Base-by-base conservation (phyloP, 2,329 filamentous ascomycete species). In the Arthroderma uncinatum region DNA sequence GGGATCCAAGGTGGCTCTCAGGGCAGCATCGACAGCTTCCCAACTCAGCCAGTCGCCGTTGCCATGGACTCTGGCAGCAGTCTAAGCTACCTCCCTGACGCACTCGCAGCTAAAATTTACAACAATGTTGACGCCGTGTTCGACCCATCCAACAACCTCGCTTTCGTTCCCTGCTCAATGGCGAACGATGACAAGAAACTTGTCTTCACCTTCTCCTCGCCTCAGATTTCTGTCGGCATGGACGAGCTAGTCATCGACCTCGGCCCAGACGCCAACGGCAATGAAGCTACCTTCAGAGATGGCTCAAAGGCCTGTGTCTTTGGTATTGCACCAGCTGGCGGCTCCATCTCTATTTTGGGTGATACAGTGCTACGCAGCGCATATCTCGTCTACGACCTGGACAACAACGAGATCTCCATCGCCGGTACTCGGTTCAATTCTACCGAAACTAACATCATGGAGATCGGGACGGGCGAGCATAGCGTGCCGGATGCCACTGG, bases 341-440 rank as follows among this genome's bases (percentile, higher is more conserved):
- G 69, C 1, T 74, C 77, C 30, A 78, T 79, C n/a, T 77, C 79
- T 44, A 80, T 88, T 1, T 73, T 90, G 28, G 86, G 86, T 14
- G 86, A 89, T 66, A 87, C 86, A 0, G 90, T 90, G 68, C 74
- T 90, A 56, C 78, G 86, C 52, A 85, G 83, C 36, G 86, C 86
- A 0, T 90, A 90, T 63, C 79, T 88, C 12, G 86, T 90, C 9
- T 89, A 87, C 67, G 85, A 89, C 67, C 74, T 89, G 21, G 80
- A 76, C 28, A 87, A 86, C 68, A 83, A 88, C 67, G 77, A 86
- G 70, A 83, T 89, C 62, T 84, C 82, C 1, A 71, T 89, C 33
- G 86, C 85, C 1, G 82, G 85, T 68, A 84, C 84, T 16, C 79
- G 77, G 54, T 84, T 82, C 69, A 81, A 86, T 65, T 73, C 77